Evolutionary conservation across 495 filamentous ascomycete species (phyloP).

Genomic region (Aspergillus homomorphus): DNA sequence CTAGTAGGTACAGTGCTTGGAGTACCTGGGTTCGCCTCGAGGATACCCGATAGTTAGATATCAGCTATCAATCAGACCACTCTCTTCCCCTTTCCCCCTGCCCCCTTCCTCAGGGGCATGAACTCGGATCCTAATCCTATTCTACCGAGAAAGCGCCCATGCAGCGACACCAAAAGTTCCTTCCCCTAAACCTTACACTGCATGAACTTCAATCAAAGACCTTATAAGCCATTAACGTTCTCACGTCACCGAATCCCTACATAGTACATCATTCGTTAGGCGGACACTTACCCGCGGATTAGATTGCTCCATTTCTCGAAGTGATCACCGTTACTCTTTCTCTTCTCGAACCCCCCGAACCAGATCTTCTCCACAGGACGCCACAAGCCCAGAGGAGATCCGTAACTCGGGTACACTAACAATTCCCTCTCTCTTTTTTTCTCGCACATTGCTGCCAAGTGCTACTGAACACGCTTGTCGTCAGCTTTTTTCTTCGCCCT

Average conservation of each 20-base stretch:
- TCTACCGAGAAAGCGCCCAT: neutral
- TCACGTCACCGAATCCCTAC: neutral
- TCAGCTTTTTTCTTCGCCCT: neutral
- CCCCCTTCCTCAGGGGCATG: neutral
- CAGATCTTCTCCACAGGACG: constrained; percentile 5
- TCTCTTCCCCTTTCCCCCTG: no score
- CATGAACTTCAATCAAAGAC: neutral
- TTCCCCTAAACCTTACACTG: neutral
- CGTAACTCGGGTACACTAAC: neutral
- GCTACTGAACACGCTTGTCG: neutral
- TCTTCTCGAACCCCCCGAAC: neutral
- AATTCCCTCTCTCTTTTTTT: neutral
- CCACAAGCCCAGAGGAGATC: neutral
- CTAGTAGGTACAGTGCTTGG: neutral
- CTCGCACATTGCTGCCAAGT: constrained; percentile 4
- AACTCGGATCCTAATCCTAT: neutral
- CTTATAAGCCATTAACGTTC: neutral
- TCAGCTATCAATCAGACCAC: neutral
- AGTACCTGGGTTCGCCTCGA: neutral
- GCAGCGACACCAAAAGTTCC: neutral
- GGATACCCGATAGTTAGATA: neutral
- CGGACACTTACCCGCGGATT: neutral
- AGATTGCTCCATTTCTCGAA: constrained; percentile 1
- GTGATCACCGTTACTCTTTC: neutral
- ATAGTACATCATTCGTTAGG: neutral